phyloP scores from a whole-genome alignment of 768 basidiomycete species.

The Hydnomerulius pinastri region DNA sequence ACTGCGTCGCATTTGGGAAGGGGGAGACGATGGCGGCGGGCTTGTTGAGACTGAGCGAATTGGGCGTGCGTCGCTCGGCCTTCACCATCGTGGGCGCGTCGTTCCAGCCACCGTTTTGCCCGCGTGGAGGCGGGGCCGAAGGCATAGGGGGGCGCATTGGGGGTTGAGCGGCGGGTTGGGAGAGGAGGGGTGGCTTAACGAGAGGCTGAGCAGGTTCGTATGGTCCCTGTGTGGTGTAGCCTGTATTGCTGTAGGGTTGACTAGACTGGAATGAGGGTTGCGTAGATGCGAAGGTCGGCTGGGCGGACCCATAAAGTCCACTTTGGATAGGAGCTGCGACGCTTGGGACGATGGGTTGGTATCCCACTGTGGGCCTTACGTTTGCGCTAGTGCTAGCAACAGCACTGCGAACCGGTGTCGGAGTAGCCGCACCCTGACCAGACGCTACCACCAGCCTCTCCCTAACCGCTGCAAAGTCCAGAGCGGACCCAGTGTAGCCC shows the following conservation, averaged over 20 bases:
- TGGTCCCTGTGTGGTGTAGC: background rate
- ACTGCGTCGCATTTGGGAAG: constrained; percentile 71
- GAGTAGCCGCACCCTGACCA: constrained; percentile 20
- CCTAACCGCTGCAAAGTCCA: constrained; percentile 45
- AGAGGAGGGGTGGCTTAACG: constrained; percentile 44
- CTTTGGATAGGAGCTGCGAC: constrained; percentile 23
- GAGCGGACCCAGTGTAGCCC: constrained; percentile 67
- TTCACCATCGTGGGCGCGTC: constrained; percentile 65
- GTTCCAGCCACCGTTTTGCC: constrained; percentile 87
- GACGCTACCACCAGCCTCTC: constrained; percentile 48
- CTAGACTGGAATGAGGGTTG: constrained; percentile 16
- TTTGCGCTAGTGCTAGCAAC: constrained; percentile 32
- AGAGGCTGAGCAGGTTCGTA: constrained; percentile 27
- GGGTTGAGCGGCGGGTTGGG: constrained; percentile 35
- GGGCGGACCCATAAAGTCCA: constrained; percentile 17
- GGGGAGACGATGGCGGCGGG: constrained; percentile 81
- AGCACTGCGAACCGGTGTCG: constrained; percentile 27
- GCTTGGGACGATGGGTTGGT: constrained; percentile 37
- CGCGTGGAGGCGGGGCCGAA: constrained; percentile 59
- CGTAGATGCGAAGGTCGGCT: constrained; percentile 36
- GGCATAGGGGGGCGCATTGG: constrained; percentile 47
- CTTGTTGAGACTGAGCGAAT: constrained; percentile 49
- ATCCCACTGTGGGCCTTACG: constrained; percentile 9
- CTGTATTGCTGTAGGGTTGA: constrained; percentile 1
- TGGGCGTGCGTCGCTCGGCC: constrained; percentile 52